Evolutionary conservation across 2,329 filamentous ascomycete species (phyloP).

Genomic region (Aspergillus fumigatiaffinis): DNA sequence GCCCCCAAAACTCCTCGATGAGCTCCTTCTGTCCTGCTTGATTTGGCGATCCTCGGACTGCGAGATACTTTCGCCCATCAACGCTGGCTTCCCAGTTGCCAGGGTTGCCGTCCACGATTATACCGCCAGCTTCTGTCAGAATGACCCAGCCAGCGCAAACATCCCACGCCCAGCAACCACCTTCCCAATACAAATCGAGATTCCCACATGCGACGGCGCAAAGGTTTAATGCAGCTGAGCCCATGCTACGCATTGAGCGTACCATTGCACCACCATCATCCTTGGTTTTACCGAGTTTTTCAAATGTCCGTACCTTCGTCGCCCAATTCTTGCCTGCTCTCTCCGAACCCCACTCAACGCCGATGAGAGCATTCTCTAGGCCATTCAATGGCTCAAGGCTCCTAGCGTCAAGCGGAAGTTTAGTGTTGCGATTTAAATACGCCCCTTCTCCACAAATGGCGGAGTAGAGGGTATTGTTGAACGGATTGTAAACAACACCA

Average conservation of each 20-base stretch:
- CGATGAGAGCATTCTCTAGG: constrained; percentile 51
- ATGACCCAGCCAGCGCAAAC: constrained; percentile 62
- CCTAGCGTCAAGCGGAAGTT: constrained; percentile 45
- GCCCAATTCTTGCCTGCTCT: constrained; percentile 54
- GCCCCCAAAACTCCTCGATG: constrained; percentile 41
- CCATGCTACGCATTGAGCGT: constrained; percentile 54
- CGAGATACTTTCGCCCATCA: constrained; percentile 54
- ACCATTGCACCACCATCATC: constrained; percentile 60
- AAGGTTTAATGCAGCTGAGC: constrained; percentile 59
- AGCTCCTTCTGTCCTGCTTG: constrained; percentile 36
- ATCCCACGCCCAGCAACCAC: constrained; percentile 64
- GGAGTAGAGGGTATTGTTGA: constrained; percentile 52
- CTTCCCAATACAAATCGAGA: constrained; percentile 63
- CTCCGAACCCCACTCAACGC: constrained; percentile 60
- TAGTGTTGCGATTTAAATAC: constrained; percentile 39
- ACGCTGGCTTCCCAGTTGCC: constrained; percentile 54
- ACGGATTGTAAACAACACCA: constrained; percentile 61
- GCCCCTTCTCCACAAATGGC: constrained; percentile 55
- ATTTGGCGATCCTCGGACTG: constrained; percentile 31
- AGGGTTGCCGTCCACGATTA: constrained; percentile 56
- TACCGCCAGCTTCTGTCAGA: constrained; percentile 56
- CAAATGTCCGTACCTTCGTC: constrained; percentile 54
- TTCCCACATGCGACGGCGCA: constrained; percentile 56
- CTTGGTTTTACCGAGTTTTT: constrained; percentile 43
- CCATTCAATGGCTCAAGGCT: constrained; percentile 44